phyloP scores from a whole-genome alignment of 1,139 yeast species.

The Oligophagozyma castellii region DNA sequence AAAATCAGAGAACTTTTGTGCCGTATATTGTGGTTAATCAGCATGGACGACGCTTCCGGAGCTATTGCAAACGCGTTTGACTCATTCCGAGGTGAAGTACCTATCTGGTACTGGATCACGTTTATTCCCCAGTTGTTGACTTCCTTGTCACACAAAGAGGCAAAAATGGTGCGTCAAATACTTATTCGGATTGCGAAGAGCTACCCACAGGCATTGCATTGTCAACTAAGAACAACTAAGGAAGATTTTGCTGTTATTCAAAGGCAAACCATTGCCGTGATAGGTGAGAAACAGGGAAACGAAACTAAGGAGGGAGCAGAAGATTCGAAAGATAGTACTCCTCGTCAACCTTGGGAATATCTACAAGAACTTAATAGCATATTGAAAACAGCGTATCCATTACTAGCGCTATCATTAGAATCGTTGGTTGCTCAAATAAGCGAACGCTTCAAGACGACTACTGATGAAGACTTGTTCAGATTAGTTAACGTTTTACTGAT shows the following conservation, averaged over 20 bases:
- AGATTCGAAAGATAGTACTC: constrained; percentile 8
- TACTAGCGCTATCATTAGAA: constrained; percentile 83
- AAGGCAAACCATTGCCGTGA: constrained; percentile 56
- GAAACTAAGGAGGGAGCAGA: constrained; percentile 6
- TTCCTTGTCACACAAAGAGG: constrained; percentile 83
- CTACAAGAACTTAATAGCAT: constrained; percentile 93
- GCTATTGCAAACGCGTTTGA: constrained; percentile 80
- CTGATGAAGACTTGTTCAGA: constrained; percentile 94
- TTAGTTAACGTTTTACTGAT: constrained; percentile 81
- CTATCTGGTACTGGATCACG: constrained; percentile 99
- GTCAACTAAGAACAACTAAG: constrained; percentile 86
- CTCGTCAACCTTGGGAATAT: constrained; percentile 82
- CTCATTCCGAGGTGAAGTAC: constrained; percentile 87
- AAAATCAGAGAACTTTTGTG: constrained; percentile 82
- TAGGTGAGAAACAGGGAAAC: constrained; percentile 28
- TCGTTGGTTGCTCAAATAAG: constrained; percentile 91
- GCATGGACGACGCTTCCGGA: constrained; percentile 78
- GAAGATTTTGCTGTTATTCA: constrained; percentile 88
- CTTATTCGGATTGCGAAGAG: constrained; percentile 87
- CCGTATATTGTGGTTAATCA: constrained; percentile 83
- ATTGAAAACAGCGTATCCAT: constrained; percentile 89
- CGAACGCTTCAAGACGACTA: constrained; percentile 85
- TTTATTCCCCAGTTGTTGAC: constrained; percentile 89
- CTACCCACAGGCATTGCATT: constrained; percentile 94
- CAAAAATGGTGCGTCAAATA: constrained; percentile 73